Conservation (phyloP, 495 filamentous ascomycete genomes). For the Aspergillus egyptiacus region DNA sequence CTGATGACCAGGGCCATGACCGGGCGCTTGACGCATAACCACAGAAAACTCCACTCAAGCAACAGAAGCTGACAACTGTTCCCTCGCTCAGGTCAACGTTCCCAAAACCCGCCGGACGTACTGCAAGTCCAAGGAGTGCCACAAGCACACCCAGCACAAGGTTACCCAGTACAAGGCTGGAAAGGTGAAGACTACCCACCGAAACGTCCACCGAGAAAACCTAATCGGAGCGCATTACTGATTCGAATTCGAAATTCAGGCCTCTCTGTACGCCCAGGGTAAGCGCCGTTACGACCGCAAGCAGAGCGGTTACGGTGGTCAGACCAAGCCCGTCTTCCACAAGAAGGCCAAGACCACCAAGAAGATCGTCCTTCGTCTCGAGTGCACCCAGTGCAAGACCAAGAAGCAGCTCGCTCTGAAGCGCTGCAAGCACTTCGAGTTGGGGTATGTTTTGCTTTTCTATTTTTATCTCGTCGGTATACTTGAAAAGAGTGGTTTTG, state of each 20-base stretch:
- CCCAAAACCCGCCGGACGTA: slow-evolving; percentile 88
- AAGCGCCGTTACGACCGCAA: slow-evolving; percentile 99
- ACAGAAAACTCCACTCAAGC: slow-evolving; percentile 4
- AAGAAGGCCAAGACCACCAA: slow-evolving; percentile 99
- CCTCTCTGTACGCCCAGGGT: slow-evolving; percentile 92
- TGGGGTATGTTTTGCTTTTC: slow-evolving; percentile 64
- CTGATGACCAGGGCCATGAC: slow-evolving; percentile 11
- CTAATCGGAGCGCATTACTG: slow-evolving; percentile 4
- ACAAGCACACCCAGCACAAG: slow-evolving; percentile 92
- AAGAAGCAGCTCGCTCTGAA: slow-evolving; percentile 98
- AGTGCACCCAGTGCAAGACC: slow-evolving; percentile 94
- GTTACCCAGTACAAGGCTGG: slow-evolving; percentile 97
- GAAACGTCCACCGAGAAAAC: slow-evolving; percentile 7
- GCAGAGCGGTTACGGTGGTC: slow-evolving; percentile 98
- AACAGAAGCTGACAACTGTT: slow-evolving; percentile 23
- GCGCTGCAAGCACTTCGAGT: slow-evolving; percentile 99
- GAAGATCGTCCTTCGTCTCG: slow-evolving; percentile 97
- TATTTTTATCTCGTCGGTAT: background rate
- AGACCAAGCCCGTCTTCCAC: slow-evolving; percentile 99
- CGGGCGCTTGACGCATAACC: background rate
- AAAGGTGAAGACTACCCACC: slow-evolving; percentile 52
- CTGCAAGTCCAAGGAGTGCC: slow-evolving; percentile 93
- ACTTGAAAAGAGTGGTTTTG: background rate
- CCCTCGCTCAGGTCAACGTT: slow-evolving; percentile 64
- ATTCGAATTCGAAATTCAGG: slow-evolving; percentile 47